Conservation (phyloP, 2,329 filamentous ascomycete genomes). For the Neurospora sp. region DNA sequence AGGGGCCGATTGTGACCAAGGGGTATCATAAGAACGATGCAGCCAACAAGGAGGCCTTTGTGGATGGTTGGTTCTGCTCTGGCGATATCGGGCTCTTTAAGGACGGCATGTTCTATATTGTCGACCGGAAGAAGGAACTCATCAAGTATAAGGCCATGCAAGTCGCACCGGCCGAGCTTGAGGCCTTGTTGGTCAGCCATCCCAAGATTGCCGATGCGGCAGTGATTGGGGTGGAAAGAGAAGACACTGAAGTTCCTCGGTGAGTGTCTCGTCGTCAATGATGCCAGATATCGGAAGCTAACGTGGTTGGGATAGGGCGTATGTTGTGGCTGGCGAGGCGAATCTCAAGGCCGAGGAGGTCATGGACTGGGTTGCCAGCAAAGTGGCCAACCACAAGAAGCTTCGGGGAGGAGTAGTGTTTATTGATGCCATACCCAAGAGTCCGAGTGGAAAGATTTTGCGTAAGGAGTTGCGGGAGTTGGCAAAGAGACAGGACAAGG, state of each 20-base stretch:
- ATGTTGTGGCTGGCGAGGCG: slow-evolving; percentile 16
- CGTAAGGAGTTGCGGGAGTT: slow-evolving; percentile 43
- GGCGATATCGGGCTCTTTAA: slow-evolving; percentile 71
- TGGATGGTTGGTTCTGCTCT: slow-evolving; percentile 61
- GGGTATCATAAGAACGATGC: slow-evolving; percentile 62
- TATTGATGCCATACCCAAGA: slow-evolving; percentile 50
- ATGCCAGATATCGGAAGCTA: neutral
- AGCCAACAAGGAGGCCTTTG: slow-evolving; percentile 53
- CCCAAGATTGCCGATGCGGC: slow-evolving; percentile 44
- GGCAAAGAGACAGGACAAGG: slow-evolving; percentile 24
- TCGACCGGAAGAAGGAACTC: slow-evolving; percentile 69
- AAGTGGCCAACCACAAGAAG: slow-evolving; percentile 19
- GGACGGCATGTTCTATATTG: slow-evolving; percentile 63
- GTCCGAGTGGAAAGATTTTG: slow-evolving; percentile 54
- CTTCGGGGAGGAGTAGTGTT: slow-evolving; percentile 34
- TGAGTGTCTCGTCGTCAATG: slow-evolving; percentile 31
- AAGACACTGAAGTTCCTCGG: slow-evolving; percentile 39
- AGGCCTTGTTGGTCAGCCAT: slow-evolving; percentile 32
- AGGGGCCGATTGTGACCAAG: slow-evolving; percentile 61
- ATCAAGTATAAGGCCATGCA: slow-evolving; percentile 54
- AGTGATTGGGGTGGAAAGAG: slow-evolving; percentile 46
- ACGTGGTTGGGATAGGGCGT: slow-evolving; percentile 9
- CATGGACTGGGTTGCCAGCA: slow-evolving; percentile 17
- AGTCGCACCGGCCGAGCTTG: slow-evolving; percentile 58
- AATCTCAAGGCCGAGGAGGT: slow-evolving; percentile 14